A percentile compares a stretch with the other conserved stretches of the same genome.
These are phyloP conservation scores for Sphenostylis stenocarpa DNA, from an alignment of 306 rosid species.

Conservation along the genomic window DNA sequence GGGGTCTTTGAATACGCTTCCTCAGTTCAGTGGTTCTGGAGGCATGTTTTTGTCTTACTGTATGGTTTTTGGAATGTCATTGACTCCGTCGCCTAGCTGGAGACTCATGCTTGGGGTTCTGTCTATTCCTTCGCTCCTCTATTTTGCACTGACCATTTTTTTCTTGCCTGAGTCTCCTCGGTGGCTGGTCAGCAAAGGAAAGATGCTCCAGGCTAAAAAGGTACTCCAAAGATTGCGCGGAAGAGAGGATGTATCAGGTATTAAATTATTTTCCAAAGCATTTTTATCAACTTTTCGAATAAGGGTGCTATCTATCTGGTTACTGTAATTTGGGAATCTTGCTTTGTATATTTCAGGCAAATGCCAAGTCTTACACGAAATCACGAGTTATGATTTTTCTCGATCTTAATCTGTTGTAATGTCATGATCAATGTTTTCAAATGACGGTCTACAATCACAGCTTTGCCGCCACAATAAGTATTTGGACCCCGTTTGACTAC, in stretches of 20 bases:
- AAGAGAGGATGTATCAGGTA: conserved; percentile 85
- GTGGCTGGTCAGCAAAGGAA: conserved; percentile 89
- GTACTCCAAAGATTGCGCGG: conserved; percentile 79
- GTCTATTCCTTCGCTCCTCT: conserved; percentile 64
- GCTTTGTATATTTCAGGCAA: background rate
- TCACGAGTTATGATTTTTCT: background rate
- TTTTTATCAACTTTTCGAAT: background rate
- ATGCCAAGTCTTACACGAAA: conserved; percentile 5
- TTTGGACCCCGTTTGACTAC: background rate
- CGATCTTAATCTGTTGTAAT: background rate
- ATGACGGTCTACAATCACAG: background rate
- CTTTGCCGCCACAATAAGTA: background rate
- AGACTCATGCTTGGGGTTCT: conserved; percentile 77
- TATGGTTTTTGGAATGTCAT: conserved; percentile 73
- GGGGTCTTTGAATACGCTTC: conserved; percentile 79
- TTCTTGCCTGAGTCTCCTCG: conserved; percentile 92
- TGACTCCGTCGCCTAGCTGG: conserved; percentile 65
- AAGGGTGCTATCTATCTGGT: background rate
- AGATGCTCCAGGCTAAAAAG: conserved; percentile 73
- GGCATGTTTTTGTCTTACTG: conserved; percentile 82
- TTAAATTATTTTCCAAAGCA: background rate
- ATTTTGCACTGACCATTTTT: conserved; percentile 56
- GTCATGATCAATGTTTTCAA: background rate
- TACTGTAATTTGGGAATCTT: background rate
- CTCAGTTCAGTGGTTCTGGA: conserved; percentile 78